These are phyloP conservation scores for Trichoderma koningii DNA, from an alignment of 2,329 filamentous ascomycete genomes.

Conservation along the genomic window DNA sequence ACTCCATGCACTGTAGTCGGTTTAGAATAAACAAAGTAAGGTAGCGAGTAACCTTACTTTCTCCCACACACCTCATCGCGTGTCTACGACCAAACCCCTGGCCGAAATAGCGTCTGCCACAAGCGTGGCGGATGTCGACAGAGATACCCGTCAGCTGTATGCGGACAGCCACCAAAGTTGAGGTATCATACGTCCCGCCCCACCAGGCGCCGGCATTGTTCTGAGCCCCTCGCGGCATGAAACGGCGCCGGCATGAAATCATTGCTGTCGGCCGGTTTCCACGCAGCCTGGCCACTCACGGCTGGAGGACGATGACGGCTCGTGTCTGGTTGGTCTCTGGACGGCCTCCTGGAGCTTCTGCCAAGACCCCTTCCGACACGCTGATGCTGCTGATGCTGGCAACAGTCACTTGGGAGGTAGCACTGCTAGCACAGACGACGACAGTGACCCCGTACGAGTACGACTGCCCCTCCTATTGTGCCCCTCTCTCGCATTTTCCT, in stretches of 20 bases:
- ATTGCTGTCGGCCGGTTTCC: background rate
- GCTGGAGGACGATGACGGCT: background rate
- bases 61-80: background rate
- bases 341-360: conserved; percentile 8
- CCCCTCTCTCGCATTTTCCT: conserved; percentile 15
- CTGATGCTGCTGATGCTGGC: conserved; percentile 13
- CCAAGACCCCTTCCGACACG: conserved; percentile 16
- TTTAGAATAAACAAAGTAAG: conserved; percentile 4
- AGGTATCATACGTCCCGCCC: conserved; percentile 10
- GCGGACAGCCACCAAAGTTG: background rate
- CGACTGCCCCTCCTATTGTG: conserved; percentile 10
- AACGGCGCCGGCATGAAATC: conserved; percentile 23
- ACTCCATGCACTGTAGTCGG: too few species aligned
- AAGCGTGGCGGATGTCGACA: background rate
- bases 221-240: conserved; percentile 15
- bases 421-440: background rate
- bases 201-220: conserved; percentile 21
- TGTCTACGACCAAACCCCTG: conserved; percentile 22
- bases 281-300: conserved; percentile 18
- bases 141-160: conserved; percentile 1
- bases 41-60: background rate
- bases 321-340: conserved; percentile 4
- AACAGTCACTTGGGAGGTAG: background rate
- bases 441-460: too few species aligned
- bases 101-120: conserved; percentile 20